Evolutionary conservation across 2,329 filamentous ascomycete genomes (phyloP).

Genomic region (Botrytis elliptica): DNA sequence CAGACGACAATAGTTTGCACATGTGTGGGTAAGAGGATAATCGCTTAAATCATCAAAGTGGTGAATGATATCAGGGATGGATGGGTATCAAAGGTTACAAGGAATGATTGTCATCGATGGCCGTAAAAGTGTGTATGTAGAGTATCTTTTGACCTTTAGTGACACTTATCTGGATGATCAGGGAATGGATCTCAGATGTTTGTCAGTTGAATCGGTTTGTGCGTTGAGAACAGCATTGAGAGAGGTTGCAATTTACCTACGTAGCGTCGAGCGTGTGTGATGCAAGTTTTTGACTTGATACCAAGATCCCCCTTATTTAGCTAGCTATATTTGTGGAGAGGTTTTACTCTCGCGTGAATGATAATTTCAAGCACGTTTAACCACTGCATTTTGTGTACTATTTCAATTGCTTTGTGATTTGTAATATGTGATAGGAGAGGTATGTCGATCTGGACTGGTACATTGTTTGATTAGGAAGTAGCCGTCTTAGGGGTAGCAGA

Average conservation of each 20-base stretch:
- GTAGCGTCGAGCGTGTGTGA: neutral
- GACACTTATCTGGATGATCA: neutral
- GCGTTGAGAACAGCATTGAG: neutral
- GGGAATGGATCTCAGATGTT: neutral
- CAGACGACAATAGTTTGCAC: constrained; percentile 40
- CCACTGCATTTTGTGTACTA: neutral
- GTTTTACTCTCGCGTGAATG: neutral
- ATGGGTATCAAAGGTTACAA: neutral
- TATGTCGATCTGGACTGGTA: neutral
- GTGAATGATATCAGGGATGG: neutral
- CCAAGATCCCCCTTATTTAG: constrained; percentile 9
- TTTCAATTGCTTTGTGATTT: neutral
- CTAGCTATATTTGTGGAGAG: constrained; percentile 3
- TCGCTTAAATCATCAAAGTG: neutral
- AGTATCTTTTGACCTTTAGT: neutral
- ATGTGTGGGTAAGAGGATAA: neutral
- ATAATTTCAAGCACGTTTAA: neutral
- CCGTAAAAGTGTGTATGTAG: constrained; percentile 1
- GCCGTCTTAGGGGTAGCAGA: neutral
- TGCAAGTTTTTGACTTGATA: neutral
- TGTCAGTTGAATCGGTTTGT: constrained; percentile 8
- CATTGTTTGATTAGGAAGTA: neutral
- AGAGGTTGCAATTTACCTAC: neutral
- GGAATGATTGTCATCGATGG: neutral
- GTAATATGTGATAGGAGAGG: neutral